Evolutionary conservation across 805 yeast genomes (phyloP).

Genomic region (Myxozyma geophila): DNA sequence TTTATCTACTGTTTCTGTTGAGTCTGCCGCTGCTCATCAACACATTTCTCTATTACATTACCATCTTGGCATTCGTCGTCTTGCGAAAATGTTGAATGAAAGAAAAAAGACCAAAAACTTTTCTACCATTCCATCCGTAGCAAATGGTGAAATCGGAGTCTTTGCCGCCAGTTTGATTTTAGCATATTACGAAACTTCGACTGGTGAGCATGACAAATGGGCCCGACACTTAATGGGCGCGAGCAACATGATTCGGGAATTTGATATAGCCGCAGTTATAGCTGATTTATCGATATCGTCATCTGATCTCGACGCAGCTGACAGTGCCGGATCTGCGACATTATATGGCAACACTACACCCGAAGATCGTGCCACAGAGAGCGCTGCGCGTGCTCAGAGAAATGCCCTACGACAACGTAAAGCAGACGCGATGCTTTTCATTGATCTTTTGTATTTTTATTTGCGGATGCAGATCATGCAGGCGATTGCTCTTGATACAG

Average conservation of each 20-base stretch:
- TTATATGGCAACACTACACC: not conserved
- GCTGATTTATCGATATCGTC: constrained; percentile 10
- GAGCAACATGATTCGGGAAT: constrained; percentile 11
- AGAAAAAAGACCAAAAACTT: not conserved
- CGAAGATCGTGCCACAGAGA: constrained; percentile 5
- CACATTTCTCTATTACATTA: constrained; percentile 25
- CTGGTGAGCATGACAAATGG: constrained; percentile 31
- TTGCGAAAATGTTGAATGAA: constrained; percentile 12
- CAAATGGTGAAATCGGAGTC: constrained; percentile 15
- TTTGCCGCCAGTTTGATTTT: constrained; percentile 28
- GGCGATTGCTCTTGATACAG: constrained; percentile 15
- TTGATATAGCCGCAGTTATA: constrained; percentile 10
- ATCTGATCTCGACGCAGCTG: not conserved
- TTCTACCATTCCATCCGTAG: not conserved
- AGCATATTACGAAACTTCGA: constrained; percentile 24
- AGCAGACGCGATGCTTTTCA: constrained; percentile 18
- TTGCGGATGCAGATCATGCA: constrained; percentile 26
- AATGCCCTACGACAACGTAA: constrained; percentile 9
- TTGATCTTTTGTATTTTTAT: constrained; percentile 21
- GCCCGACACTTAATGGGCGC: constrained; percentile 29
- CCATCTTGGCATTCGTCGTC: constrained; percentile 26
- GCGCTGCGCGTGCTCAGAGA: constrained; percentile 3
- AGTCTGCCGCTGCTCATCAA: constrained; percentile 16
- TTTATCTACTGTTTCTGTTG: constrained; percentile 5
- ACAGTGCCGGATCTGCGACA: not conserved